These are phyloP conservation scores for Trichoderma gamsii DNA, from an alignment of 495 filamentous ascomycete species.

Conservation along the genomic window DNA sequence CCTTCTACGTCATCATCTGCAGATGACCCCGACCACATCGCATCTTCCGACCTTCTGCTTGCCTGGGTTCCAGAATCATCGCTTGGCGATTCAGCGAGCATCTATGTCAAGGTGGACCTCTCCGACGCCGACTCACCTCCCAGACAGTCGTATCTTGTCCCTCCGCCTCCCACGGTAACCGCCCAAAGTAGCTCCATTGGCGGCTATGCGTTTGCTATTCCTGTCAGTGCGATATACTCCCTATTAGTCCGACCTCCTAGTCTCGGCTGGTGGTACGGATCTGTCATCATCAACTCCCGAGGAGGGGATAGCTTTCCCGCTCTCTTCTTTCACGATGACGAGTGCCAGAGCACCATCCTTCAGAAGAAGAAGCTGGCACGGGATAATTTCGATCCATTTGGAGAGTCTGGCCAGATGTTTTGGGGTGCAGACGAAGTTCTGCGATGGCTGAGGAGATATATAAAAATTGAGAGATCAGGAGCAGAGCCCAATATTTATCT, in stretches of 20 bases:
- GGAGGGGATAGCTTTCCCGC: conserved; percentile 90
- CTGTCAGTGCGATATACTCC: conserved; percentile 83
- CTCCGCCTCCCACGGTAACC: conserved; percentile 76
- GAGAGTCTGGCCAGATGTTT: conserved; percentile 76
- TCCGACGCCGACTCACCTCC: conserved; percentile 74
- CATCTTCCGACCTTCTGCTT: conserved; percentile 68
- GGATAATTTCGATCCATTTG: conserved; percentile 87
- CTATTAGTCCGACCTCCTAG: conserved; percentile 87
- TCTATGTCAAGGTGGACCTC: conserved; percentile 93
- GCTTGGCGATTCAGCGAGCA: conserved; percentile 75
- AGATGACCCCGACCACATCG: conserved; percentile 28
- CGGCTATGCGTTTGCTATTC: conserved; percentile 87
- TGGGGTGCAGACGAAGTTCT: conserved; percentile 98
- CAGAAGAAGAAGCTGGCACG: conserved; percentile 80
- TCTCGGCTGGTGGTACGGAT: conserved; percentile 97
- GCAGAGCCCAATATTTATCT: conserved; percentile 87
- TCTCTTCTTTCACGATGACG: conserved; percentile 93
- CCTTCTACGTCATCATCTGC: conserved; percentile 48
- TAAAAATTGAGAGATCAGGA: conserved; percentile 69
- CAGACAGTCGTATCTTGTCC: conserved; percentile 82
- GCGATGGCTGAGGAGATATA: conserved; percentile 81
- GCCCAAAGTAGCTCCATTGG: conserved; percentile 61
- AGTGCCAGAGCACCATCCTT: conserved; percentile 91
- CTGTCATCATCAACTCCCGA: conserved; percentile 82
- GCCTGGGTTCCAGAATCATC: conserved; percentile 93